Percentiles rank a stretch among this genome's conserved stretches.
Evolutionary conservation across 306 rosid genomes (phyloP).

Genomic region (Cotoneaster glaucophyllus): DNA sequence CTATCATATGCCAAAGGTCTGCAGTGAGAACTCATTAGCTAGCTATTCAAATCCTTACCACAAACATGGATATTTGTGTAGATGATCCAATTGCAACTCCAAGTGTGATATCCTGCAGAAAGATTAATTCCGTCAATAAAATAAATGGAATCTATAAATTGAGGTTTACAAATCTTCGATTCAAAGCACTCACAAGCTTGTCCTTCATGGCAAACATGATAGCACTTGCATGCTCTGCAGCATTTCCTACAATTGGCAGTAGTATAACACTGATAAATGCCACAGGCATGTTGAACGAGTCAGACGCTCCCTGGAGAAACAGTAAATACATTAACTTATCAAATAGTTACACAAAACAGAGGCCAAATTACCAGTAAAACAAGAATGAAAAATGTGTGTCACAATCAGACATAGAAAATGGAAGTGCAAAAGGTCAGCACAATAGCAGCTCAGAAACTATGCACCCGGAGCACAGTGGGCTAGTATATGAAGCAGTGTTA

Average conservation of each 20-base stretch:
- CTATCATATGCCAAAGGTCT: neutral
- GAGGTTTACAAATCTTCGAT: conserved; percentile 5
- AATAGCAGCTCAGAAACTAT: neutral
- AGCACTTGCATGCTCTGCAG: conserved; percentile 78
- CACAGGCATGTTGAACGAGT: conserved; percentile 64
- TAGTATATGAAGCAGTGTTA: conserved; percentile 8
- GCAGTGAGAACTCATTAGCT: neutral
- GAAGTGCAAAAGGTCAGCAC: neutral
- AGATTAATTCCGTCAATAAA: conserved; percentile 25
- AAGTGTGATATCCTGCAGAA: conserved; percentile 67
- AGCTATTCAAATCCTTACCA: conserved; percentile 46
- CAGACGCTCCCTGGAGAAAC: conserved; percentile 79
- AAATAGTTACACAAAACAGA: neutral
- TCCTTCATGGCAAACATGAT: conserved; percentile 95
- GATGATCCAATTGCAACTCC: conserved; percentile 97
- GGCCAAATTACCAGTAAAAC: neutral
- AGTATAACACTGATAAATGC: conserved; percentile 87
- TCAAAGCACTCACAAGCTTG: conserved; percentile 76
- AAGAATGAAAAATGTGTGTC: neutral
- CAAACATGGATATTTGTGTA: conserved; percentile 93
- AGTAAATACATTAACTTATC: conserved; percentile 7
- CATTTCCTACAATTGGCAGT: conserved; percentile 81
- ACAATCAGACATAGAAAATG: too few relatives aligned
- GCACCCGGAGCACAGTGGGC: neutral
- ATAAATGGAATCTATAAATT: neutral